Evolutionary conservation across 108 stramenopile genomes (phyloP).

Genomic region (Bacterosira constricta): DNA sequence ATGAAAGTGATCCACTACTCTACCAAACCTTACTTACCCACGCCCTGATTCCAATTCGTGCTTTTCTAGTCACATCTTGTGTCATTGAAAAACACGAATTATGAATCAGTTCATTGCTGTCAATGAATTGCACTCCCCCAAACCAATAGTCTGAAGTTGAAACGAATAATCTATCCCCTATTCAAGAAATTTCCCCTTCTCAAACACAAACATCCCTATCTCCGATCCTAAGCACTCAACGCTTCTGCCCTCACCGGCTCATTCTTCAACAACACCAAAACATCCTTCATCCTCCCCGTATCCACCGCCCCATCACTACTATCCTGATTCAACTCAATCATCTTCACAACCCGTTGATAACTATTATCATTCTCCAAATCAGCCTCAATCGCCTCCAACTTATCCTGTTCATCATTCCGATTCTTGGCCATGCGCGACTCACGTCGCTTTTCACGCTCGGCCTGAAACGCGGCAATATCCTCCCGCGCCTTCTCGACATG

Average conservation of each 20-base stretch:
- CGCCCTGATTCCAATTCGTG: too few relatives aligned
- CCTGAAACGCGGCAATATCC: slow-evolving; percentile 68
- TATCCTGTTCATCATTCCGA: slow-evolving; percentile 87
- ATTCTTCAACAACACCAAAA: slow-evolving; percentile 86
- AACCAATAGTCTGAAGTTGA: too few relatives aligned
- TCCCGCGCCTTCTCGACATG: slow-evolving; percentile 64
- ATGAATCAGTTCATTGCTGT: too few relatives aligned
- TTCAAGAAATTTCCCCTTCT: too few relatives aligned
- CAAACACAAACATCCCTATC: too few relatives aligned
- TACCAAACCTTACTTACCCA: too few relatives aligned
- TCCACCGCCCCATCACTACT: slow-evolving; percentile 58
- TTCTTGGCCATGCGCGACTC: slow-evolving; percentile 84
- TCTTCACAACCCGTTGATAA: slow-evolving; percentile 88
- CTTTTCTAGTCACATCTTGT: too few relatives aligned
- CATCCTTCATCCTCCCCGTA: slow-evolving; percentile 83
- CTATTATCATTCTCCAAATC: slow-evolving; percentile 90
- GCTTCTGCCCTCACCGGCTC: slow-evolving; percentile 69
- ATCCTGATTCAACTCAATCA: slow-evolving; percentile 87
- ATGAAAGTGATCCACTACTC: too few relatives aligned
- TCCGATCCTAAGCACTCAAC: slow-evolving; percentile 66
- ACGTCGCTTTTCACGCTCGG: slow-evolving; percentile 68
- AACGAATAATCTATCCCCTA: too few relatives aligned
- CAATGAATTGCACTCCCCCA: too few relatives aligned
- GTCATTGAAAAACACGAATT: too few relatives aligned
- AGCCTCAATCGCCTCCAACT: slow-evolving; percentile 93